Evolutionary conservation across 1,139 yeast species (phyloP).

Genomic region (Yamadazyma trypodendri): DNA sequence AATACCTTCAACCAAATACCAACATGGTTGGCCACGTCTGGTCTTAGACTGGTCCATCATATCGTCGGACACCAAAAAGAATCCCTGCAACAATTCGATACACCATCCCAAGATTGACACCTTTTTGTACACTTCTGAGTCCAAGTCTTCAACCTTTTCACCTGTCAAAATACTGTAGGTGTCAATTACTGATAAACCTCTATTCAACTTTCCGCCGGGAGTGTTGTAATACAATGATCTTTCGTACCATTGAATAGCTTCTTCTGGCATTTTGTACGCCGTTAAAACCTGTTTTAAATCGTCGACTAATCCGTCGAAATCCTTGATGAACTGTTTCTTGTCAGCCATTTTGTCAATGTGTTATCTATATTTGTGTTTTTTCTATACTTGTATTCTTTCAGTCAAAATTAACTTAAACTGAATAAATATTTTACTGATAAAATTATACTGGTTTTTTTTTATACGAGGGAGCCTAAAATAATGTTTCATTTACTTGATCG

Average conservation of each 20-base stretch:
- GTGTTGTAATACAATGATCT: slow-evolving; percentile 79
- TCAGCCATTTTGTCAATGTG: slow-evolving; percentile 11
- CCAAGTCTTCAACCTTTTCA: slow-evolving; percentile 57
- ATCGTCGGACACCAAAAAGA: slow-evolving; percentile 96
- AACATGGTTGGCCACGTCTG: slow-evolving; percentile 98
- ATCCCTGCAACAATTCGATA: slow-evolving; percentile 92
- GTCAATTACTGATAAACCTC: slow-evolving; percentile 94
- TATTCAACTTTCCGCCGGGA: slow-evolving; percentile 94
- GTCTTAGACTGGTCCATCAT: slow-evolving; percentile 98
- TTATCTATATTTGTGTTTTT: too few relatives aligned
- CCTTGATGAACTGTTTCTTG: slow-evolving; percentile 51
- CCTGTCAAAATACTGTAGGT: slow-evolving; percentile 80
- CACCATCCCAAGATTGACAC: slow-evolving; percentile 96
- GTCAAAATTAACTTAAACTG: too few relatives aligned
- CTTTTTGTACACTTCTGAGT: slow-evolving; percentile 69
- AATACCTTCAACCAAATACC: slow-evolving; percentile 83
- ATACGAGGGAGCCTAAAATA: neutral
- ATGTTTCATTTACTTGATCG: neutral
- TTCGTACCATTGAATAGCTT: slow-evolving; percentile 85
- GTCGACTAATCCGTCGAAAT: slow-evolving; percentile 74
- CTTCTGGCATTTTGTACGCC: slow-evolving; percentile 78
- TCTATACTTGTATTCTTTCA: too few relatives aligned
- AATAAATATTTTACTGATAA: too few relatives aligned
- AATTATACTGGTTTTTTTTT: too few relatives aligned
- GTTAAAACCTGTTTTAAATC: slow-evolving; percentile 67